A percentile compares a stretch with the other conserved stretches of the same genome.
phyloP scores from a whole-genome alignment of 176 grass and related monocot genomes.

The Elymus sibiricus region DNA sequence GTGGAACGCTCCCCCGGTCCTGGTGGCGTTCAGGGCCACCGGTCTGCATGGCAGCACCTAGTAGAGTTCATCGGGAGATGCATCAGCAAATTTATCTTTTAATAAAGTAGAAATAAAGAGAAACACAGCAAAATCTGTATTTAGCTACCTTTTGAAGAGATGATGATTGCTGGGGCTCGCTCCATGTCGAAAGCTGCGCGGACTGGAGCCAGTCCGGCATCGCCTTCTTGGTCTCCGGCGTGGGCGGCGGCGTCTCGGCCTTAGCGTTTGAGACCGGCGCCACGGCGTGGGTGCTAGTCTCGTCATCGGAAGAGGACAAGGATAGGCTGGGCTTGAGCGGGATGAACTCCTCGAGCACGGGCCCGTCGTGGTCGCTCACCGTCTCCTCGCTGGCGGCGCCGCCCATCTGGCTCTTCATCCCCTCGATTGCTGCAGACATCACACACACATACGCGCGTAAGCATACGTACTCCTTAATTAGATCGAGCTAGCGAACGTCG shows the following conservation, averaged over 20 bases:
- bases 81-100: not conserved
- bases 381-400: conserved; percentile 44
- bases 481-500: not conserved
- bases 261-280: not conserved
- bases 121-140: not conserved
- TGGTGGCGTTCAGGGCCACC: conserved; percentile 46
- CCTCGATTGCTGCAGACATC: conserved; percentile 58
- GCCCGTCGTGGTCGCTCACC: conserved; percentile 41
- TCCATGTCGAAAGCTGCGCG: conserved; percentile 69
- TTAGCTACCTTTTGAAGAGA: conserved; percentile 13
- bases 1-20: conserved; percentile 64
- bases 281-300: conserved; percentile 11
- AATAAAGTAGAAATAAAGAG: no score
- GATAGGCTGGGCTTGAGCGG: conserved; percentile 76
- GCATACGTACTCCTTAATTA: no score
- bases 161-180: conserved; percentile 24
- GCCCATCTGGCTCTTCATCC: conserved; percentile 54
- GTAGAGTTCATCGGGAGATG: not conserved
- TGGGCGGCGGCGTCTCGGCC: not conserved
- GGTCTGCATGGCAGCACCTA: conserved; percentile 57
- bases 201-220: conserved; percentile 74
- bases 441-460: not conserved
- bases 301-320: conserved; percentile 43
- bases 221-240: conserved; percentile 24
- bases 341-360: conserved; percentile 95